These are phyloP conservation scores for Tulasnella calospora DNA, from an alignment of 768 basidiomycete species.

Conservation along the genomic window DNA sequence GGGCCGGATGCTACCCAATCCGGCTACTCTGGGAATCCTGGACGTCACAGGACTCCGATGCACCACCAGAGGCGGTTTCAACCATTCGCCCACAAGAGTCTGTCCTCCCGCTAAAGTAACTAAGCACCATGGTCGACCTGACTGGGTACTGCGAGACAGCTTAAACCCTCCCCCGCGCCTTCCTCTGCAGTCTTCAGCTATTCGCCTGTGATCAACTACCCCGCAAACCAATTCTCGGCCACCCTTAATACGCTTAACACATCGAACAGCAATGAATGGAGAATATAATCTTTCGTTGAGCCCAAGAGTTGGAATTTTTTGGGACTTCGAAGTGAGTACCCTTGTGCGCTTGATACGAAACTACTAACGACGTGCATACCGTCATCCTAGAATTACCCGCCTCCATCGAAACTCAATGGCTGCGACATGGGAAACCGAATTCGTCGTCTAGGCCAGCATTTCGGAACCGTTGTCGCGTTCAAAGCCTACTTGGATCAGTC, in stretches of 20 bases:
- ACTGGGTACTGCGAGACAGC: background rate
- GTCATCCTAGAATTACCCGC: conserved; percentile 26
- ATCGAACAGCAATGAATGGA: background rate
- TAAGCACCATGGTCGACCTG: background rate
- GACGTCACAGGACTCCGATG: background rate
- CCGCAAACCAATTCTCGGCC: background rate
- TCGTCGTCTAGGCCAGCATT: background rate
- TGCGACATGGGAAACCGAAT: conserved; percentile 12
- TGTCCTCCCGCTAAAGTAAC: background rate
- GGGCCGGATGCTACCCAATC: background rate
- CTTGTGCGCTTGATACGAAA: background rate
- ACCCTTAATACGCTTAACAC: background rate
- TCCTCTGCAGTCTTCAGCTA: background rate
- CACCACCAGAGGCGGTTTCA: background rate
- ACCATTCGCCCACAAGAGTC: background rate
- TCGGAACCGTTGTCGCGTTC: conserved; percentile 36
- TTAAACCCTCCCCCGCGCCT: background rate
- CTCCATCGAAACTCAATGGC: conserved; percentile 34
- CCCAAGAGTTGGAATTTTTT: conserved; percentile 16
- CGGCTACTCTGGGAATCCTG: background rate
- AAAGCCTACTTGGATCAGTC: conserved; percentile 48
- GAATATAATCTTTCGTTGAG: background rate
- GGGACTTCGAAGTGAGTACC: conserved; percentile 16
- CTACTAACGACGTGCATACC: conserved; percentile 23
- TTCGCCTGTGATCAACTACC: background rate